A percentile compares a stretch with the other conserved stretches of the same genome.
phyloP scores from a whole-genome alignment of 495 filamentous ascomycete genomes.

The Aspergillus steynii region DNA sequence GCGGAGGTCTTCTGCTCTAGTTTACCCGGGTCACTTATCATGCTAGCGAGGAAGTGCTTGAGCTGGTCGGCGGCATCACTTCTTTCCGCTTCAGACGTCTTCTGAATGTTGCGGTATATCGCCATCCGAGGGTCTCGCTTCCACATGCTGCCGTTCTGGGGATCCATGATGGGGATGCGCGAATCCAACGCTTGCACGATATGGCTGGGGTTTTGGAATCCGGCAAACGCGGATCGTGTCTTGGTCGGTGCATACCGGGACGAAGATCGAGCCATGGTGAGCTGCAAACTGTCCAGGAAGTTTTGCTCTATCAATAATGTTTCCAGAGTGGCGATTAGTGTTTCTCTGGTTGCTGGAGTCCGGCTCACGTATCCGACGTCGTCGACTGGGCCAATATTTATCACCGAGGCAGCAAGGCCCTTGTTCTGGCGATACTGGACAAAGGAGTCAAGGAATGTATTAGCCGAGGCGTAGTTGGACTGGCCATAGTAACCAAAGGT shows the following conservation, averaged over 20 bases:
- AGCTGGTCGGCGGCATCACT: too few relatives aligned
- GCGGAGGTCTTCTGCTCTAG: too few relatives aligned
- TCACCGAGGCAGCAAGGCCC: slow-evolving; percentile 27
- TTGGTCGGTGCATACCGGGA: too few relatives aligned
- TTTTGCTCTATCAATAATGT: too few relatives aligned
- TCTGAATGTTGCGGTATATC: slow-evolving; percentile 27
- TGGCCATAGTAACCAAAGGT: slow-evolving; percentile 29
- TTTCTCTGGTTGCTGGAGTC: slow-evolving; percentile 4
- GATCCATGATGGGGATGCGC: slow-evolving; percentile 8
- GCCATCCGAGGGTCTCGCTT: slow-evolving; percentile 28
- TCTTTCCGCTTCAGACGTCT: too few relatives aligned
- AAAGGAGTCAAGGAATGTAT: slow-evolving; percentile 40
- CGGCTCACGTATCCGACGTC: slow-evolving; percentile 33
- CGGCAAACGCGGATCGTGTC: too few relatives aligned
- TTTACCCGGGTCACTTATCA: too few relatives aligned
- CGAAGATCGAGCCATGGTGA: too few relatives aligned
- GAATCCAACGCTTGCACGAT: slow-evolving; percentile 12
- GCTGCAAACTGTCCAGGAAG: too few relatives aligned
- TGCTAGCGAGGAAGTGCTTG: too few relatives aligned
- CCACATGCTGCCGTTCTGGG: slow-evolving; percentile 21
- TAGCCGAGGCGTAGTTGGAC: slow-evolving; percentile 40
- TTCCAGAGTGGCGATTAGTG: too few relatives aligned
- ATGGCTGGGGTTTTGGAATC: slow-evolving; percentile 9
- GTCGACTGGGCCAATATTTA: slow-evolving; percentile 36
- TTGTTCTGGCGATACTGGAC: slow-evolving; percentile 25